A percentile compares a stretch with the other conserved stretches of the same genome.
Evolutionary conservation across 2,329 filamentous ascomycete species (phyloP).

Genomic region (Ascochyta clinopodiicola): DNA sequence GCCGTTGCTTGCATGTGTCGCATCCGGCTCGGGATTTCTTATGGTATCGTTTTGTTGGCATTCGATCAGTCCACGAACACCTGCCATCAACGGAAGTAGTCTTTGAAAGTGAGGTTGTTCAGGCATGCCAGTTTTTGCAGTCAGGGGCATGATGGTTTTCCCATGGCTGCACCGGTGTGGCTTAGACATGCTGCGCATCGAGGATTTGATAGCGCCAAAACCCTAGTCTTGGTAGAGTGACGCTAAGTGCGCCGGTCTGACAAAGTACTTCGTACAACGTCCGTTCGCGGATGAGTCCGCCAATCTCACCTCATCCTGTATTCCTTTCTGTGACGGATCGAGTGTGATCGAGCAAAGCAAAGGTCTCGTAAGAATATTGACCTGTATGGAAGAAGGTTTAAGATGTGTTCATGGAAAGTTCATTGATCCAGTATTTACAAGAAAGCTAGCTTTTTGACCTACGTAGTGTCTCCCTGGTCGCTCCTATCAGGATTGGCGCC

Average conservation of each 20-base stretch:
- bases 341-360: too few species aligned
- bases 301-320: not conserved
- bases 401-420: not conserved
- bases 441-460: constrained; percentile 9
- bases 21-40: constrained; percentile 23
- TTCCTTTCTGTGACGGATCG: not conserved
- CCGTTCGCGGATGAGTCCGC: not conserved
- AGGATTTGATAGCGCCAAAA: not conserved
- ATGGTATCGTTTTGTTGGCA: constrained; percentile 12
- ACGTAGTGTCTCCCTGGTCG: constrained; percentile 4
- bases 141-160: not conserved
- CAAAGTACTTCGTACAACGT: not conserved
- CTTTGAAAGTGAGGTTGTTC: not conserved
- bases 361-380: too few species aligned
- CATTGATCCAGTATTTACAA: constrained; percentile 11
- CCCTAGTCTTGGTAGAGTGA: not conserved
- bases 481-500: constrained; percentile 10
- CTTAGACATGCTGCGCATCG: constrained; percentile 6
- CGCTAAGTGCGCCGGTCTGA: constrained; percentile 1
- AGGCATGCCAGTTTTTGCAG: not conserved
- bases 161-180: not conserved
- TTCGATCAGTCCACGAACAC: not conserved
- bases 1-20: constrained; percentile 18
- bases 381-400: not conserved
- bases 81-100: not conserved